Percentiles rank a stretch among this genome's conserved stretches.
phyloP scores from a whole-genome alignment of 2,329 filamentous ascomycete genomes.

The Chaetomiaceae sp. region DNA sequence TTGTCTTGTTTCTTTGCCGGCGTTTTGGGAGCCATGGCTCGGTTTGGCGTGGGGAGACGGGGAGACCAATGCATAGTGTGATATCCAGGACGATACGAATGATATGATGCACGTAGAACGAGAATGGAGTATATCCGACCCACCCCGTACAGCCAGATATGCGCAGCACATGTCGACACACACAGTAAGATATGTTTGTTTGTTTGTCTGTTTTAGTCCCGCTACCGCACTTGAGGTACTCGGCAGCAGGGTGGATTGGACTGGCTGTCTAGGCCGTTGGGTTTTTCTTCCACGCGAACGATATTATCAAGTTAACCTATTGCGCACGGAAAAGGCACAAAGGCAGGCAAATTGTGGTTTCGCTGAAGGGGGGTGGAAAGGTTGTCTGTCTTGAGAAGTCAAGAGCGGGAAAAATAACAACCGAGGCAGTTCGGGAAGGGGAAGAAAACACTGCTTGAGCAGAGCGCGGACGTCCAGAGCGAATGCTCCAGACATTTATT shows the following conservation, averaged over 20 bases:
- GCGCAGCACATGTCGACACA: too few relatives aligned
- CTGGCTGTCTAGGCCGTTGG: conserved; percentile 62
- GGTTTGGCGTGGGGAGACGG: neutral
- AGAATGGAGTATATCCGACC: too few relatives aligned
- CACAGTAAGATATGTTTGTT: too few relatives aligned
- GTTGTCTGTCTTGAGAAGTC: neutral
- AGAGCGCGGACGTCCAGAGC: neutral
- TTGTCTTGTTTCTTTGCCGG: neutral
- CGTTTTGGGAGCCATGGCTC: neutral
- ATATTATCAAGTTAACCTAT: conserved; percentile 57
- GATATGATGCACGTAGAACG: too few relatives aligned
- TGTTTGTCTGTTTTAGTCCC: conserved; percentile 64
- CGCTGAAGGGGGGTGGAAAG: neutral
- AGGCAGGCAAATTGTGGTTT: conserved; percentile 60
- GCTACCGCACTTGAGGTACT: conserved; percentile 49
- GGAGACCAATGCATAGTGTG: too few relatives aligned
- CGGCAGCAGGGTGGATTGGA: conserved; percentile 63
- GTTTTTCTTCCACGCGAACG: conserved; percentile 60
- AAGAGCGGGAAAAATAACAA: neutral
- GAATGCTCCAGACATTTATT: neutral
- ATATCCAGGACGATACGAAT: neutral
- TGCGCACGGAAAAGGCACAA: conserved; percentile 54
- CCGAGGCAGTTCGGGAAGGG: neutral
- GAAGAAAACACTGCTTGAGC: neutral
- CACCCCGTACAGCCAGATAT: too few relatives aligned